These are phyloP conservation scores for Russula emetica DNA, from an alignment of 768 basidiomycete genomes.

Conservation along the genomic window DNA sequence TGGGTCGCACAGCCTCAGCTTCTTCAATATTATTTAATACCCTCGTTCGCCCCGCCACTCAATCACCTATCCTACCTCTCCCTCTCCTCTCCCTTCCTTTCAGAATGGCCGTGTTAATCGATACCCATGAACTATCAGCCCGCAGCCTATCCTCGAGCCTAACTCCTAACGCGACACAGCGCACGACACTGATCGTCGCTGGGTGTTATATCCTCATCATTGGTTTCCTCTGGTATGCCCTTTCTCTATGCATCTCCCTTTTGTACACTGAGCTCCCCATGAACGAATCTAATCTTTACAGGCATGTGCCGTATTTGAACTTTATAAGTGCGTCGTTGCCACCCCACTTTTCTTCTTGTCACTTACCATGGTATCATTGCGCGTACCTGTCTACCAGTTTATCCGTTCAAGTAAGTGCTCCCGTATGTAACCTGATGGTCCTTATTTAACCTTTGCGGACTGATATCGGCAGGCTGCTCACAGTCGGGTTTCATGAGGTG, in stretches of 20 bases:
- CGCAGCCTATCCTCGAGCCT: conserved; percentile 36
- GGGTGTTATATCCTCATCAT: conserved; percentile 70
- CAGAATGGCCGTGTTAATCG: conserved; percentile 26
- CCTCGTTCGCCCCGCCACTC: not conserved
- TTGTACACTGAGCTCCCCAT: not conserved
- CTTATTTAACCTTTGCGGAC: not conserved
- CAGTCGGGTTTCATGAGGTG: conserved; percentile 88
- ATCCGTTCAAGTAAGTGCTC: conserved; percentile 73
- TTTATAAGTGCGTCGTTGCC: conserved; percentile 58
- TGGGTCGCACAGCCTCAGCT: not conserved
- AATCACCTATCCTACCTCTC: not conserved
- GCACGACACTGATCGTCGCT: conserved; percentile 74
- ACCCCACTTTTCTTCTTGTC: not conserved
- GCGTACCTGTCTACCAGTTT: conserved; percentile 49
- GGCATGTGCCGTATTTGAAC: conserved; percentile 75
- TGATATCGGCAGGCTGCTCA: conserved; percentile 52
- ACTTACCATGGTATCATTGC: not conserved
- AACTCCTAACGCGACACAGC: conserved; percentile 68
- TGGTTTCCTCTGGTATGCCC: conserved; percentile 70
- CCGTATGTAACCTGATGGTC: too few relatives aligned
- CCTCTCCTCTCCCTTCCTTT: not conserved
- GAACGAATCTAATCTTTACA: conserved; percentile 30
- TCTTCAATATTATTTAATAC: conserved; percentile 5
- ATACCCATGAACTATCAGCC: conserved; percentile 18
- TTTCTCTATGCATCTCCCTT: not conserved